A percentile compares a stretch with the other conserved stretches of the same genome.
Evolutionary conservation across 2,329 filamentous ascomycete genomes (phyloP).

Genomic region (Parascedosporium putredinis): DNA sequence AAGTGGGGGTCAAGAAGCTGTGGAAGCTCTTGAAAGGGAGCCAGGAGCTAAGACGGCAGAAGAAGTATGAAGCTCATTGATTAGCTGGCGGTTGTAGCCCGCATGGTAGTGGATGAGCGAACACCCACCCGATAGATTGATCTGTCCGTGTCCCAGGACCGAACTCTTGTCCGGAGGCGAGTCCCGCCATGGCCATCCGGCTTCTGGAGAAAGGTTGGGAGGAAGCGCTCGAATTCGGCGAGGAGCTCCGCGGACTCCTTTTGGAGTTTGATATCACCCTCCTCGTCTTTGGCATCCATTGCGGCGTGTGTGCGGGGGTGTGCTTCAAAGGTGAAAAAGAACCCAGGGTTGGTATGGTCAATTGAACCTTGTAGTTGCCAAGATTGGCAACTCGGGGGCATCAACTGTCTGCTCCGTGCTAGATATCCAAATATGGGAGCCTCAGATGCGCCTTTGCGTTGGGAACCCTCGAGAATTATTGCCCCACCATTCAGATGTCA

Average conservation of each 20-base stretch:
- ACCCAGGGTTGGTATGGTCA: too few species aligned
- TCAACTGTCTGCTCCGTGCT: too few species aligned
- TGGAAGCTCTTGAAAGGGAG: constrained; percentile 90
- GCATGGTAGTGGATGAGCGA: constrained; percentile 1
- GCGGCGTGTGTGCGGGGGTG: too few species aligned
- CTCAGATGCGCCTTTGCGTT: too few species aligned
- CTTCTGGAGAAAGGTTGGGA: constrained; percentile 43
- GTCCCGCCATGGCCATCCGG: constrained; percentile 31
- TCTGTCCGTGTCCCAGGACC: constrained; percentile 36
- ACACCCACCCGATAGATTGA: constrained; percentile 34
- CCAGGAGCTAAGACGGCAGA: constrained; percentile 48
- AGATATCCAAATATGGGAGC: too few species aligned
- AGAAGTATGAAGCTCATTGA: constrained; percentile 12
- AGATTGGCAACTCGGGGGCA: too few species aligned
- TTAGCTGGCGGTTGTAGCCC: constrained; percentile 10
- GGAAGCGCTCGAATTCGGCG: constrained; percentile 42
- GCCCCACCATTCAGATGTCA: too few species aligned
- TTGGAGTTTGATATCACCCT: constrained; percentile 52
- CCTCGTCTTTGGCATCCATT: constrained; percentile 53
- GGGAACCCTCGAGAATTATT: too few species aligned
- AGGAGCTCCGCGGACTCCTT: constrained; percentile 46
- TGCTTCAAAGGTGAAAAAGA: too few species aligned
- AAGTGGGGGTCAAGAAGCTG: constrained; percentile 84
- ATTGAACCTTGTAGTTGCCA: too few species aligned
- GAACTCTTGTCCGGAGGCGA: constrained; percentile 37